A percentile compares a stretch with the other conserved stretches of the same genome.
phyloP scores from a whole-genome alignment of 2,329 filamentous ascomycete species.

The Fonsecaea pedrosoi region DNA sequence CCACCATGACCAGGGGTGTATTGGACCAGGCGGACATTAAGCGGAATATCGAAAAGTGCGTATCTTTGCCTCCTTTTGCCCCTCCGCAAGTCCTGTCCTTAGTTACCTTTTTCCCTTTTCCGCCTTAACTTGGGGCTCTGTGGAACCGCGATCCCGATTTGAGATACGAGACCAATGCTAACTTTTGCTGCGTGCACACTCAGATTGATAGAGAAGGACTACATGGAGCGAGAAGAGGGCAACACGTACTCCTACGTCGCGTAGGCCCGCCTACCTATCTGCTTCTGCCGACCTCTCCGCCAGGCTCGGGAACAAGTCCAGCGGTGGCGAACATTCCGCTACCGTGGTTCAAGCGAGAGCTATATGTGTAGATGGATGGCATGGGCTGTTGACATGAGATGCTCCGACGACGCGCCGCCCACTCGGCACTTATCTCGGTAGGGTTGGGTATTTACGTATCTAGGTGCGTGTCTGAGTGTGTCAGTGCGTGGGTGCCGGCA shows the following conservation, averaged over 20 bases:
- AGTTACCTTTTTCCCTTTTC: neutral
- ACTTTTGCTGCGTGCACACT: neutral
- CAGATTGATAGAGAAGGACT: constrained; percentile 90
- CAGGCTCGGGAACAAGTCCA: no score
- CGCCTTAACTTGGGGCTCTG: no score
- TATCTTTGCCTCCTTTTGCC: constrained; percentile 37
- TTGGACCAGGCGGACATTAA: constrained; percentile 90
- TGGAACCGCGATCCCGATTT: neutral
- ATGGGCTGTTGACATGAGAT: no score
- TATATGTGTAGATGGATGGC: no score
- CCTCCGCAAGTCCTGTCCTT: neutral
- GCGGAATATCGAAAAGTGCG: constrained; percentile 92
- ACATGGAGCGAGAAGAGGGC: constrained; percentile 80
- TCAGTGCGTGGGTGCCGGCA: no score
- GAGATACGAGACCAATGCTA: neutral
- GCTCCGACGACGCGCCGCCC: no score
- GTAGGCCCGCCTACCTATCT: constrained; percentile 45
- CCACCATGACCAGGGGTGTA: constrained; percentile 84
- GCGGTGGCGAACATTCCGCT: no score
- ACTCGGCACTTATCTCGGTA: no score
- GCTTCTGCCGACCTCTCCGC: no score
- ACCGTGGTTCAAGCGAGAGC: no score
- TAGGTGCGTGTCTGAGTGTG: no score
- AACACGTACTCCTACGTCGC: constrained; percentile 74
- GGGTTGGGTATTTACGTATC: no score